phyloP scores from a whole-genome alignment of 164 flowering plant genomes.

The Warburgia ugandensis region DNA sequence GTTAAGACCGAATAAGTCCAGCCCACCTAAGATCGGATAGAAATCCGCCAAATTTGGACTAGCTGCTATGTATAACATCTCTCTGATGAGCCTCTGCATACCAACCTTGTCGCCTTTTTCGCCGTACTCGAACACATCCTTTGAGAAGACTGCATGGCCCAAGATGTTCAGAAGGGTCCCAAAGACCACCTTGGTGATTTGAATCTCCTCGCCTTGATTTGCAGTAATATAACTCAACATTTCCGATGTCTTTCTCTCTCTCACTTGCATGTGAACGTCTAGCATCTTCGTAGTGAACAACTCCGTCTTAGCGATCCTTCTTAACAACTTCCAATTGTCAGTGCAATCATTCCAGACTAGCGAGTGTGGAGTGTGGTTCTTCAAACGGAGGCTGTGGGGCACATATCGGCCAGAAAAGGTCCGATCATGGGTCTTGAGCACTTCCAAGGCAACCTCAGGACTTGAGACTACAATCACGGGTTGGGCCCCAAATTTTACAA shows the following conservation, averaged over 20 bases:
- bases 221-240: conserved; percentile 15
- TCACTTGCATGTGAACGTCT: conserved; percentile 16
- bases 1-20: conserved; percentile 22
- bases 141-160: conserved; percentile 17
- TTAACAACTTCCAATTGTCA: conserved; percentile 25
- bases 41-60: conserved; percentile 27
- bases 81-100: conserved; percentile 11
- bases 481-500: conserved; percentile 23
- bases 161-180: conserved; percentile 17
- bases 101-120: conserved; percentile 12
- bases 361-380: conserved; percentile 7
- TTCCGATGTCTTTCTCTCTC: conserved; percentile 24
- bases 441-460: conserved; percentile 19
- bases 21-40: conserved; percentile 21
- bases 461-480: conserved; percentile 24
- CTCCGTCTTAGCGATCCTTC: conserved; percentile 24
- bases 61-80: conserved; percentile 6
- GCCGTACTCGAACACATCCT: conserved; percentile 17
- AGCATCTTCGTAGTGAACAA: conserved; percentile 22
- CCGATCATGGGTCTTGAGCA: conserved; percentile 23
- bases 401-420: conserved; percentile 15
- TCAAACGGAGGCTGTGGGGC: conserved; percentile 3
- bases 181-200: conserved; percentile 19
- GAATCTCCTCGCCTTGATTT: conserved; percentile 19
- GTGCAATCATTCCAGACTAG: conserved; percentile 27